A percentile compares a stretch with the other conserved stretches of the same genome.
phyloP scores from a whole-genome alignment of 1,284 basidiomycete species.

The Uromyces viciae-fabae region DNA sequence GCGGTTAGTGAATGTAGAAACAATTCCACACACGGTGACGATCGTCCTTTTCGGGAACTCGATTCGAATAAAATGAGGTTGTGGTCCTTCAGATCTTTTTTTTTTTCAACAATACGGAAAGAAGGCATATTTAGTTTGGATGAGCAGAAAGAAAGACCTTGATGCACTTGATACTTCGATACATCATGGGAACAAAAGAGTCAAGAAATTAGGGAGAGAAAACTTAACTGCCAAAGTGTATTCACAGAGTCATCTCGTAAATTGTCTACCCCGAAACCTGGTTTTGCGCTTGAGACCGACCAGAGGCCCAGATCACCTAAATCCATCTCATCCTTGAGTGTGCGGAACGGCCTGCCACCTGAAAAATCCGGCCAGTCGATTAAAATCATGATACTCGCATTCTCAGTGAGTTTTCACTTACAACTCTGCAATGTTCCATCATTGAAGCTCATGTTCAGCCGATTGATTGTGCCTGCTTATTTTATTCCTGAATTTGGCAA shows the following conservation, averaged over 20 bases:
- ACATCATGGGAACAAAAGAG: background rate
- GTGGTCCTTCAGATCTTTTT: conserved; percentile 86
- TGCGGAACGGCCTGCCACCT: conserved; percentile 15
- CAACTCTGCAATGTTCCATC: too few species aligned
- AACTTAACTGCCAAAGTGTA: conserved; percentile 94
- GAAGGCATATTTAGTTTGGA: background rate
- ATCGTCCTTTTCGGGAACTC: conserved; percentile 87
- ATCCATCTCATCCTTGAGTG: conserved; percentile 60
- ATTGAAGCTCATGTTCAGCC: too few species aligned
- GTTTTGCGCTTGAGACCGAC: conserved; percentile 96
- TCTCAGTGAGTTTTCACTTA: too few species aligned
- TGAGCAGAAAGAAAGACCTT: conserved; percentile 8
- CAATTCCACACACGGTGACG: conserved; percentile 66
- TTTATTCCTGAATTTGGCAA: too few species aligned
- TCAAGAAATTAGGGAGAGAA: background rate
- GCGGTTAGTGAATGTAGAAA: background rate
- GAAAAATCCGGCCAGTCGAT: too few species aligned
- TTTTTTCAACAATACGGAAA: background rate
- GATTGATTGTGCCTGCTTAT: too few species aligned
- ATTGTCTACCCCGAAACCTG: conserved; percentile 90
- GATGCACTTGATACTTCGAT: background rate
- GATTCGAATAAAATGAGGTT: conserved; percentile 91
- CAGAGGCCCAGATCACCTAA: conserved; percentile 81
- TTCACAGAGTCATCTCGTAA: conserved; percentile 80
- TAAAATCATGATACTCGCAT: too few species aligned